Evolutionary conservation across 768 basidiomycete species (phyloP).

Genomic region (Suillus placidus): DNA sequence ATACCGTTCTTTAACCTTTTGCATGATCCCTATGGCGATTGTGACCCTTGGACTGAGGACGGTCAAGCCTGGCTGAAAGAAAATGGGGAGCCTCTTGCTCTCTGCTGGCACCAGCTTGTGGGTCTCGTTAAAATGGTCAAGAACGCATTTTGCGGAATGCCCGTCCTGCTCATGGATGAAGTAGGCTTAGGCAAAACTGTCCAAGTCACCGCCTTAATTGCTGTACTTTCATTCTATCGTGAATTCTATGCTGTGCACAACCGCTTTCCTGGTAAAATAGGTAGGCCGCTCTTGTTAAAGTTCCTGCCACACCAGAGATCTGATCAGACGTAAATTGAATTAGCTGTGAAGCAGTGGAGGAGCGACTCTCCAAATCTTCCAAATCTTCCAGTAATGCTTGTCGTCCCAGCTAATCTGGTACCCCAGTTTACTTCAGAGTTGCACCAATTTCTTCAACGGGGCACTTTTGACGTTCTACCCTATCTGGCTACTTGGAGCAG

Average conservation of each 20-base stretch:
- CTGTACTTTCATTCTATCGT: not conserved
- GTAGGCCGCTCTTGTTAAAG: not conserved
- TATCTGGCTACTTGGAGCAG: not conserved
- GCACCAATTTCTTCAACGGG: not conserved
- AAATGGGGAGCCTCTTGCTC: not conserved
- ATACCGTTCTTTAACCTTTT: not conserved
- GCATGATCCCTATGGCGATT: not conserved
- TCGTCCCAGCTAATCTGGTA: not conserved
- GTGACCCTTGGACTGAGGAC: not conserved
- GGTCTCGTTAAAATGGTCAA: not conserved
- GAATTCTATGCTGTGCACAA: not conserved
- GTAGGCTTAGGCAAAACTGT: not conserved
- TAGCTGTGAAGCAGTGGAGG: not conserved
- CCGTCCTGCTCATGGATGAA: not conserved
- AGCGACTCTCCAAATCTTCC: not conserved
- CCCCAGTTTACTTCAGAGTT: not conserved
- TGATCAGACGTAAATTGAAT: not conserved
- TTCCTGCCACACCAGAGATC: accelerated
- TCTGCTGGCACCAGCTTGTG: not conserved
- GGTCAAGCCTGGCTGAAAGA: not conserved
- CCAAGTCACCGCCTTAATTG: not conserved
- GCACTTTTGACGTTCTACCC: not conserved
- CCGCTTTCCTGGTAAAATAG: not conserved
- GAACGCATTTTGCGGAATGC: not conserved
- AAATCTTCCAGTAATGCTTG: not conserved